Evolutionary conservation across 208 protist species (phyloP).

Genomic region (Novymonas esmeraldas): DNA sequence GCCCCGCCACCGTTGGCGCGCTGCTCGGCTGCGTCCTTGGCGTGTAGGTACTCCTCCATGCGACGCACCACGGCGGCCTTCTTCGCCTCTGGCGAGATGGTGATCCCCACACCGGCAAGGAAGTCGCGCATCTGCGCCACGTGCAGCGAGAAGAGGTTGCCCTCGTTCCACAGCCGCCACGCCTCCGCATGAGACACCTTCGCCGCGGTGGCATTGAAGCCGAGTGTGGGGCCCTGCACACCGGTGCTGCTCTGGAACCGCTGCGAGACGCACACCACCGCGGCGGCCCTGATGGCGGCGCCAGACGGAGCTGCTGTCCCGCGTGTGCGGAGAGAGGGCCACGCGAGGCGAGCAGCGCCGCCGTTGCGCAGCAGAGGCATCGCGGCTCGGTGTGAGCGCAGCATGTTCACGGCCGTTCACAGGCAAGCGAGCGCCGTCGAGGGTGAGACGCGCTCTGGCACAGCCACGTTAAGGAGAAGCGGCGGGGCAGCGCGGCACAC

Average conservation of each 20-base stretch:
- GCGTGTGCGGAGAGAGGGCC: neutral
- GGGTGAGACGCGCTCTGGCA: no score
- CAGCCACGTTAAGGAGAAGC: no score
- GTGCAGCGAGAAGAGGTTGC: conserved; percentile 91
- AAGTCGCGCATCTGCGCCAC: conserved; percentile 80
- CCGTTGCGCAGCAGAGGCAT: neutral
- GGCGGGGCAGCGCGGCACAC: no score
- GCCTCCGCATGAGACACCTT: conserved; percentile 65
- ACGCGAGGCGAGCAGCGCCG: neutral
- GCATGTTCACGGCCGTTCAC: no score
- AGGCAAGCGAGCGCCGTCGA: no score
- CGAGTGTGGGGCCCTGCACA: neutral
- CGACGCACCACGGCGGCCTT: conserved; percentile 86
- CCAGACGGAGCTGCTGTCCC: neutral
- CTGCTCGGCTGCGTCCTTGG: conserved; percentile 21
- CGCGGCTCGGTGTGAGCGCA: neutral
- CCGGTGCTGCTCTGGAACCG: conserved; percentile 21
- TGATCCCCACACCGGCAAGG: conserved; percentile 41
- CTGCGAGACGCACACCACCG: neutral
- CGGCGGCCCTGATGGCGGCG: neutral
- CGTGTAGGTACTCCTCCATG: conserved; percentile 85
- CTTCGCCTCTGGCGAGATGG: conserved; percentile 28
- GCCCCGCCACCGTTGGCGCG: no score
- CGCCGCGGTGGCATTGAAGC: conserved; percentile 4
- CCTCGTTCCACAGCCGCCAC: conserved; percentile 91